Base-by-base conservation (phyloP, 495 filamentous ascomycete species). In the Podospora didyma region DNA sequence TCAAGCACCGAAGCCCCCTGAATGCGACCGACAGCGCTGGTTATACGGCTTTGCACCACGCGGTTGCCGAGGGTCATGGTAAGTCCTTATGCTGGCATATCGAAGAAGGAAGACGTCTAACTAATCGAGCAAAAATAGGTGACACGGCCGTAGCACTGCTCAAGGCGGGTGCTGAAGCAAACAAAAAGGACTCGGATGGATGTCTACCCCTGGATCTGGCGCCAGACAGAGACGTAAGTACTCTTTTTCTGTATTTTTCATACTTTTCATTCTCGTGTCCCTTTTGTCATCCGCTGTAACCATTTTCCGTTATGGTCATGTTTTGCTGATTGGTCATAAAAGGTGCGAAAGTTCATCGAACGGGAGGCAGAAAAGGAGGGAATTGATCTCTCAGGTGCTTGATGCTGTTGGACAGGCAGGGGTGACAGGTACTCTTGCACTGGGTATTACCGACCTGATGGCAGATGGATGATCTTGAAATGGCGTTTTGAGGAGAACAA, bases 31-130 rank as follows among this genome's bases (percentile, higher is more conserved):
- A 99, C 74, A 74, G 75, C 10, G 83, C 89, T 53, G 92, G 93
- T 1, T 78, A 88, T 55, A 97, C 95, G 34, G 85, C 92, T 14
- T 73, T 99, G 65, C 94, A 99, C 71, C 95, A 99, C 74, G 94
- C 89, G 2, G 81, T 97, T 57, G 88, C 90, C 0, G 94, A 98
- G 70, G 94, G 94, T 0, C 92, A 96, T 69, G 94, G 79, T 81
- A 58, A 42, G 9, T 17, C 39, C 44, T 9, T n/a, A 24, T 45
- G n/a, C n/a, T 44, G 1, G 14, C 23, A 7, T 52, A 12, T 17
- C 39, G 12, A 42, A 14, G 1, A 42, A 14, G 34, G 9, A 16
- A 17, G n/a, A 7, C 39, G 4, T 5, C 19, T 58, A 20, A 34
- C 5, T 22, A 31, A 11, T 47, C 2, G 34, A 17, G 17, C 31